Conservation (phyloP, 148 eudicot species). For the Amaranthus palmeri region DNA sequence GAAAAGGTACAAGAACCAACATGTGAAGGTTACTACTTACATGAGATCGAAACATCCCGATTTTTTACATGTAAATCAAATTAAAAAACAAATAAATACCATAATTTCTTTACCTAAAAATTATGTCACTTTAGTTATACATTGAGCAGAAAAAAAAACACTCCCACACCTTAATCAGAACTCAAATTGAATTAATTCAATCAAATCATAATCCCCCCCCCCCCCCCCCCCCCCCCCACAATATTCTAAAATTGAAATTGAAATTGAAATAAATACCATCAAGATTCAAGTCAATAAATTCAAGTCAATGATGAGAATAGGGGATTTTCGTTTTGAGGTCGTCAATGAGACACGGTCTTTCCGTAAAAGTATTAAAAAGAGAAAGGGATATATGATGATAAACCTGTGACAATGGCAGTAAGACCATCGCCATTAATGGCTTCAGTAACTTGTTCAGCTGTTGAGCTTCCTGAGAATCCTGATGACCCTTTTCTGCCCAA, state of each 20-base stretch:
- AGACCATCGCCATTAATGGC: constrained; percentile 41
- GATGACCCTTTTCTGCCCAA: constrained; percentile 28
- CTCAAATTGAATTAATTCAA: neutral
- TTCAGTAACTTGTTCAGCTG: constrained; percentile 46
- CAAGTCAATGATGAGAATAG: neutral
- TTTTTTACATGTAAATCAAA: neutral
- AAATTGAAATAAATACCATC: neutral
- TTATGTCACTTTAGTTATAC: no score
- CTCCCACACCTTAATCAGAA: no score
- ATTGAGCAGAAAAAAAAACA: no score
- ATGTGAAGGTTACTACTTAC: neutral
- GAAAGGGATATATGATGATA: neutral
- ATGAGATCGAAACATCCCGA: neutral
- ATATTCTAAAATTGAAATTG: neutral
- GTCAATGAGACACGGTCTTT: neutral
- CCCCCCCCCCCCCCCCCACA: constrained; percentile 1
- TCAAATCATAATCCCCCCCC: neutral
- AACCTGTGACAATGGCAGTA: constrained; percentile 57
- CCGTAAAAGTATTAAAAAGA: neutral
- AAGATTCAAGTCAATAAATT: neutral
- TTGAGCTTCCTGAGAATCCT: constrained; percentile 35
- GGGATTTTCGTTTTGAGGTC: no score
- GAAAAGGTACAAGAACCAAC: neutral
- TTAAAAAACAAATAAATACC: neutral
- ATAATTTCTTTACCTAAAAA: neutral